Conservation (phyloP, 2,329 filamentous ascomycete species). For the Pleurostoma richardsiae region DNA sequence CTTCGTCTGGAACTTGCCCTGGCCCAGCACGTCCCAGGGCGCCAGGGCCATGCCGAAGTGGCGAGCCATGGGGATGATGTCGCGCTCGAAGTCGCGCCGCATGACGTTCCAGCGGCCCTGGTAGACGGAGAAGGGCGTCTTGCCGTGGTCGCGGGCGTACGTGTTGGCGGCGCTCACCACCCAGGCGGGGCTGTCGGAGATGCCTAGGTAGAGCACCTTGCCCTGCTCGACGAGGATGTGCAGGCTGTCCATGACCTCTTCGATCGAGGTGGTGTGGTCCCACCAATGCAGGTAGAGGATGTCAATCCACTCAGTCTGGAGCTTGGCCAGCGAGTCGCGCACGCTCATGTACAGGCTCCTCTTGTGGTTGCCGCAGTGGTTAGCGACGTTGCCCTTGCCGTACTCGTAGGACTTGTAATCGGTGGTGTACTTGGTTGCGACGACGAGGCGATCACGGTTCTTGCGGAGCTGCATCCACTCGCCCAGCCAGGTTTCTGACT, state of each 20-base stretch:
- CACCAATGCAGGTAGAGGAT: constrained; percentile 39
- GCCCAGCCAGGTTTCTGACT: constrained; percentile 62
- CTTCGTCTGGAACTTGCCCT: constrained; percentile 26
- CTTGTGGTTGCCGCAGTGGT: constrained; percentile 52
- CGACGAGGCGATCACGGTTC: constrained; percentile 60
- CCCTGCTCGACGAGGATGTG: constrained; percentile 33
- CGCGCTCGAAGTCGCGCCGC: constrained; percentile 48
- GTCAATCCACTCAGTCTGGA: constrained; percentile 39
- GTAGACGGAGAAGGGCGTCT: constrained; percentile 31
- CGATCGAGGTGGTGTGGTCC: constrained; percentile 34
- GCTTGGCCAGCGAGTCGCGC: constrained; percentile 36
- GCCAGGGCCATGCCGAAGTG: constrained; percentile 51
- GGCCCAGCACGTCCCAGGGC: constrained; percentile 48
- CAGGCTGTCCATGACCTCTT: constrained; percentile 36
- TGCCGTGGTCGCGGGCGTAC: constrained; percentile 28
- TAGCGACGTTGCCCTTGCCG: constrained; percentile 33
- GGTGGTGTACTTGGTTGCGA: constrained; percentile 62
- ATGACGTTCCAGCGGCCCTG: constrained; percentile 32
- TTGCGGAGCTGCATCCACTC: constrained; percentile 63
- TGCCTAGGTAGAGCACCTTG: constrained; percentile 35
- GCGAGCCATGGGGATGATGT: constrained; percentile 60
- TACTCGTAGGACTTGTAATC: constrained; percentile 33
- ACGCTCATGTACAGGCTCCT: constrained; percentile 56
- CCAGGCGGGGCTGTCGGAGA: constrained; percentile 34
- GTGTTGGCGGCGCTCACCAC: constrained; percentile 30